phyloP scores from a whole-genome alignment of 2,329 filamentous ascomycete genomes.

The Fusarium pseudonygamai region DNA sequence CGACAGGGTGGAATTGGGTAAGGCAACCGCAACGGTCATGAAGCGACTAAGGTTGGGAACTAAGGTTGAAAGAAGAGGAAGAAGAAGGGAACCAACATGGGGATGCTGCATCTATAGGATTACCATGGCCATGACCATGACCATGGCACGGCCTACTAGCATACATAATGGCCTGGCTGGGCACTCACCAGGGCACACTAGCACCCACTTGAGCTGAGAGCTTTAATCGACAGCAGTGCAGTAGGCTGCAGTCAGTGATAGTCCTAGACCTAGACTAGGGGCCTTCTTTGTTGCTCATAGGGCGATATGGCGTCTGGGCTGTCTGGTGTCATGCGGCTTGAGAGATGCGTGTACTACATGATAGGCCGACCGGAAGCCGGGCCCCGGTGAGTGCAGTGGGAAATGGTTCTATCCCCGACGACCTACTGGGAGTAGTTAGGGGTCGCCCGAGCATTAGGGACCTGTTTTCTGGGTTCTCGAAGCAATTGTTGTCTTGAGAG shows the following conservation, averaged over 20 bases:
- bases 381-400: constrained; percentile 6
- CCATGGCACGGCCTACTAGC: constrained; percentile 8
- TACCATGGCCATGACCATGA: neutral
- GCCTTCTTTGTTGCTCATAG: constrained; percentile 14
- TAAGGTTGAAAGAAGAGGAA: constrained; percentile 3
- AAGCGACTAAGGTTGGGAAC: constrained; percentile 3
- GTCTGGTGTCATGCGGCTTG: constrained; percentile 6
- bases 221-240: constrained; percentile 14
- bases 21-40: constrained; percentile 5
- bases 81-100: constrained; percentile 17
- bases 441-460: constrained; percentile 12
- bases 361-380: constrained; percentile 23
- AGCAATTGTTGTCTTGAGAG: neutral
- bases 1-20: constrained; percentile 25
- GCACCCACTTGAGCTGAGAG: constrained; percentile 19
- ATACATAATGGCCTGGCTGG: constrained; percentile 23
- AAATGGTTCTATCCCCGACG: neutral
- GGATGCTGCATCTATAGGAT: constrained; percentile 10
- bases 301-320: neutral
- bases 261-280: neutral
- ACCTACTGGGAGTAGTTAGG: neutral
- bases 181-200: constrained; percentile 31
- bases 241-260: constrained; percentile 7
- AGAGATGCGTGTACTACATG: constrained; percentile 24
- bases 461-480: constrained; percentile 4